Conservation (phyloP, 208 protist genomes). For the Trypanosoma grayi region DNA sequence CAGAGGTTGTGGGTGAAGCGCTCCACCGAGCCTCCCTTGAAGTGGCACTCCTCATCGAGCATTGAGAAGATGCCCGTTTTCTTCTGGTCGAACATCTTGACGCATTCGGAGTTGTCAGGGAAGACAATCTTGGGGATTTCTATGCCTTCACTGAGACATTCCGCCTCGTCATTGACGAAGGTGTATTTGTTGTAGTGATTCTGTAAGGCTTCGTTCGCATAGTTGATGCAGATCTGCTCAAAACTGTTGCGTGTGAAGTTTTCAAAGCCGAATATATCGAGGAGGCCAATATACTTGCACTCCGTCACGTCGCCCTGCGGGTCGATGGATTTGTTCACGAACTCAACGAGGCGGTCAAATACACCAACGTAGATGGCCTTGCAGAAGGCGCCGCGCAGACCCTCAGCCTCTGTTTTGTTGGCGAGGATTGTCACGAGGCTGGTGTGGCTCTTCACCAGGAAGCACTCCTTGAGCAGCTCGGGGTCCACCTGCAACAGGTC, state of each 20-base stretch:
- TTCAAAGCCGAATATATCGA: constrained; percentile 97
- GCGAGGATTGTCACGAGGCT: constrained; percentile 76
- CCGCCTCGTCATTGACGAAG: constrained; percentile 93
- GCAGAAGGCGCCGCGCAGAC: constrained; percentile 83
- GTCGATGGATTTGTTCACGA: constrained; percentile 77
- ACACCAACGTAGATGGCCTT: constrained; percentile 88
- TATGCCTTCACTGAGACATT: constrained; percentile 86
- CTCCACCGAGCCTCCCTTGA: constrained; percentile 66
- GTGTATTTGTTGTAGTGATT: constrained; percentile 97
- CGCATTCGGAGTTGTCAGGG: constrained; percentile 85
- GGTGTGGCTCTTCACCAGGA: constrained; percentile 79
- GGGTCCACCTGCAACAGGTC: constrained; percentile 64
- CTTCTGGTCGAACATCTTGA: constrained; percentile 85
- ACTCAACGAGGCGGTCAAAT: constrained; percentile 88
- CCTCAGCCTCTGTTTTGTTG: constrained; percentile 73
- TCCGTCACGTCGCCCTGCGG: constrained; percentile 42
- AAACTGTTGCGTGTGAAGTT: constrained; percentile 95
- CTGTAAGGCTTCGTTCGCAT: constrained; percentile 97
- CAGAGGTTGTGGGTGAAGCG: constrained; percentile 77
- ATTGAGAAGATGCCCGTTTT: constrained; percentile 78
- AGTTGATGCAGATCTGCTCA: constrained; percentile 98
- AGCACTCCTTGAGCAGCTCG: constrained; percentile 55
- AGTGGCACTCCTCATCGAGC: constrained; percentile 90
- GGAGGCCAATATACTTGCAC: constrained; percentile 91
- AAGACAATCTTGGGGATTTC: constrained; percentile 72